phyloP scores from a whole-genome alignment of 1,284 basidiomycete species.

The Malassezia psittaci region DNA sequence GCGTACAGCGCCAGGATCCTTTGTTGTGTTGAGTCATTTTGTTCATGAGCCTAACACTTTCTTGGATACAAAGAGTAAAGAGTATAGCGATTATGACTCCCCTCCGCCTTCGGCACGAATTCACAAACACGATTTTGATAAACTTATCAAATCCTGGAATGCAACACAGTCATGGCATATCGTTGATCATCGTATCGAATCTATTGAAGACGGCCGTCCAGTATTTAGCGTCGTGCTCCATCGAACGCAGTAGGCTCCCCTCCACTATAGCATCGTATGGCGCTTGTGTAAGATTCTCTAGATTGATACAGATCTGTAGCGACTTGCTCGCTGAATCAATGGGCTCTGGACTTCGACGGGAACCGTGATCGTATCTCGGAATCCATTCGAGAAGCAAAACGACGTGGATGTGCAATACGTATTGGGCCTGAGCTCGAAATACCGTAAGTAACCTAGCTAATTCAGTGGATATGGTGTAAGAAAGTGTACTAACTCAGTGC shows the following conservation, averaged over 20 bases:
- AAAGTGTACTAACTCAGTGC: conserved; percentile 12
- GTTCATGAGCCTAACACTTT: conserved; percentile 9
- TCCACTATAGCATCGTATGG: conserved; percentile 1
- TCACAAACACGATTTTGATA: conserved; percentile 3
- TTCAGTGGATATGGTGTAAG: conserved; percentile 25
- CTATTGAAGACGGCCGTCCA: conserved; percentile 15
- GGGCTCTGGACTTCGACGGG: conserved; percentile 86
- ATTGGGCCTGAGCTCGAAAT: conserved; percentile 99
- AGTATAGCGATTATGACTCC: conserved; percentile 2
- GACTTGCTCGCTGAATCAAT: conserved; percentile 80
- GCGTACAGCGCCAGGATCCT: conserved; percentile 1
- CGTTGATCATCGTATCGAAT: conserved; percentile 13
- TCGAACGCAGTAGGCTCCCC: background rate
- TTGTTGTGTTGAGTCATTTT: conserved; percentile 18
- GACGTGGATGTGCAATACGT: conserved; percentile 74
- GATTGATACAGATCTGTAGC: conserved; percentile 26
- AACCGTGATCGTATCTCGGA: conserved; percentile 70
- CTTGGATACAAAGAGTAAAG: background rate
- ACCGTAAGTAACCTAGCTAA: conserved; percentile 54
- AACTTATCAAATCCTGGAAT: conserved; percentile 3
- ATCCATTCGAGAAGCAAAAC: conserved; percentile 79
- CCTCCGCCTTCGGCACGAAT: conserved; percentile 12
- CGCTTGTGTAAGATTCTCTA: conserved; percentile 7
- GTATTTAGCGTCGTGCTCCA: conserved; percentile 10
- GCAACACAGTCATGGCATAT: background rate